Percentiles rank a stretch among this genome's conserved stretches.
phyloP scores from a whole-genome alignment of 305 asterid species.

The Solanum chacoense region DNA sequence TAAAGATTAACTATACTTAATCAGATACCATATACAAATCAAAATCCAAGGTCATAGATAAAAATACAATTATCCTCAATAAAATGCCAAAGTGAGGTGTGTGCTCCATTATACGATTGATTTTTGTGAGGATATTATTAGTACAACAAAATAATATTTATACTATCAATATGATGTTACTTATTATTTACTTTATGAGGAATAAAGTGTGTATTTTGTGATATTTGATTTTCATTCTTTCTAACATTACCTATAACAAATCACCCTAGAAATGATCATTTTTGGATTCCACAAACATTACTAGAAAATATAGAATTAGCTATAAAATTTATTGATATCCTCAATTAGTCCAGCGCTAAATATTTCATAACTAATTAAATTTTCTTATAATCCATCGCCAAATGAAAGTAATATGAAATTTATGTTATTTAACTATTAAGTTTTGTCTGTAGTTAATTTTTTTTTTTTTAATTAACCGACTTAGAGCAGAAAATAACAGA shows the following conservation, averaged over 20 bases:
- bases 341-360: neutral
- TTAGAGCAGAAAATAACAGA: neutral
- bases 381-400: neutral
- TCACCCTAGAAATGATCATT: neutral
- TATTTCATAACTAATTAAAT: neutral
- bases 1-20: neutral
- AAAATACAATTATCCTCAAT: neutral
- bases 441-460: no score
- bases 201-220: neutral
- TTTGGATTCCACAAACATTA: no score
- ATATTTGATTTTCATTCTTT: neutral
- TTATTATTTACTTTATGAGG: neutral
- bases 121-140: neutral
- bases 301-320: neutral
- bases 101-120: neutral
- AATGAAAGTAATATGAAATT: neutral
- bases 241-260: no score
- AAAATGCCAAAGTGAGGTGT: neutral
- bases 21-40: neutral
- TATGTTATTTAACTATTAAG: neutral
- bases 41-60: neutral
- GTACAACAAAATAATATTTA: neutral
- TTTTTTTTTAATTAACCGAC: neutral
- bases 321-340: neutral
- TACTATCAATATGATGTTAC: neutral